Evolutionary conservation across 2,329 filamentous ascomycete species (phyloP), one percentile per base, ranked within the genome.

Genomic region (Pseudopyricularia cyperi): DNA sequence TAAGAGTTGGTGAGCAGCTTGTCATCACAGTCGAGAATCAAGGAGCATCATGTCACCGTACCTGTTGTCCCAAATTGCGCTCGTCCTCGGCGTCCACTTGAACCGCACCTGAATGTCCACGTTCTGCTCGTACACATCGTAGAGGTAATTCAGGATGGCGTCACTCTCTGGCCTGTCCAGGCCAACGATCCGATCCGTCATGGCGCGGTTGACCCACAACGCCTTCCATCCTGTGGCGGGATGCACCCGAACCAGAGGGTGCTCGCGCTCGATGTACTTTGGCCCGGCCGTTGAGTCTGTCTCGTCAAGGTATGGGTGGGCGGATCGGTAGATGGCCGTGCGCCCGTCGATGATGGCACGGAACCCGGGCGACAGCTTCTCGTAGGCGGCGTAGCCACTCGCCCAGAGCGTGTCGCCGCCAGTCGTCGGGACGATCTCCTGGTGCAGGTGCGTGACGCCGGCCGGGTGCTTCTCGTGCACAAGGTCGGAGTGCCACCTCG

Each of bases 341-440:
- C 72, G 75, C 6, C 83, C 83, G 58, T 87, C 83, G 55, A 87
- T 83, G 51, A 87, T 77, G 61, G 77, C 77, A 39, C 83, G 80
- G 67, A 88, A 87, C 2, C 70, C 76, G 0, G 83, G 84, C 1
- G 80, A 84, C 0, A 87, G 72, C 65, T 87, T 87, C 64, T 86
- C 82, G 58, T 88, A 88, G 0, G 83, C 83, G 0, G 77, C 70
- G 60, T 87, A 87, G 1, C 83, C 82, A 53, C 75, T 80, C 0
- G 83, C 80, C 83, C 84, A 88, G 0, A 87, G 73, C 0, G 84
- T 87, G 62, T 88, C 84, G 11, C 84, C 84, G 1, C 84, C 84
- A 0, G 79, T 61, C 0, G 71, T 71, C 0, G 82, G 82, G 0
- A 87, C 71, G 0, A 80, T 82, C 61, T 85, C 82, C 52, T 85